A percentile compares a stretch with the other conserved stretches of the same genome.
Conservation (phyloP, 2,329 filamentous ascomycete genomes). For the Whalleya microplaca region DNA sequence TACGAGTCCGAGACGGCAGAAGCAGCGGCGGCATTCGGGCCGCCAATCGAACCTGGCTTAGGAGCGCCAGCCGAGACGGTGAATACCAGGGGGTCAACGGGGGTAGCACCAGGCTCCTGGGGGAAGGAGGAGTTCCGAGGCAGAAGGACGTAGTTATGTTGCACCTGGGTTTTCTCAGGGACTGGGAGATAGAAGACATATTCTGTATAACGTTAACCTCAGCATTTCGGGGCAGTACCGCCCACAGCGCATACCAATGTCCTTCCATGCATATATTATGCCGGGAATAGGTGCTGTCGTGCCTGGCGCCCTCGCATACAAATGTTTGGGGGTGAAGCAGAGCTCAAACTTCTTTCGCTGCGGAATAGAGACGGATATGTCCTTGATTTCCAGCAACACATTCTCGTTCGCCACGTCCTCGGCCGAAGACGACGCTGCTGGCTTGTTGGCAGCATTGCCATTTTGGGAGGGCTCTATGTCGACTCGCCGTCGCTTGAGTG, state of each 20-base stretch:
- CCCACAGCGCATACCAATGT: slow-evolving; percentile 54
- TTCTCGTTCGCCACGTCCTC: slow-evolving; percentile 52
- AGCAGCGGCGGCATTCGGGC: slow-evolving; percentile 53
- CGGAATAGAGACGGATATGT: slow-evolving; percentile 69
- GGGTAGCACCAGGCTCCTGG: slow-evolving; percentile 47
- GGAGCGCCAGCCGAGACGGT: slow-evolving; percentile 63
- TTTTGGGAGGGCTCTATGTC: slow-evolving; percentile 44
- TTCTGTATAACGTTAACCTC: slow-evolving; percentile 45
- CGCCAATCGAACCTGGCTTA: slow-evolving; percentile 61
- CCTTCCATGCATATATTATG: slow-evolving; percentile 62
- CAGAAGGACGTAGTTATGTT: slow-evolving; percentile 69
- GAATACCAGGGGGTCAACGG: slow-evolving; percentile 65
- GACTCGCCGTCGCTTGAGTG: slow-evolving; percentile 57
- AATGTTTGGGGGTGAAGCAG: slow-evolving; percentile 61
- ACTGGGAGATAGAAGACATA: slow-evolving; percentile 67
- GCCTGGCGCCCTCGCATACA: slow-evolving; percentile 60
- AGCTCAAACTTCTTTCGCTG: slow-evolving; percentile 71
- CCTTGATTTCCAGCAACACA: slow-evolving; percentile 63
- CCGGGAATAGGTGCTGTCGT: slow-evolving; percentile 56
- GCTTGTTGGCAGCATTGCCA: slow-evolving; percentile 27
- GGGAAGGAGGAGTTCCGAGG: slow-evolving; percentile 59
- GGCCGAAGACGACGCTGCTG: slow-evolving; percentile 29
- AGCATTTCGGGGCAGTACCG: not conserved
- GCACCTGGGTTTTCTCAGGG: slow-evolving; percentile 66
- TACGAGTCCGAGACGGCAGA: slow-evolving; percentile 62